Evolutionary conservation across 352 stramenopile species (phyloP), one percentile per base, ranked within the genome.

Genomic region (Phytophthora citricola): DNA sequence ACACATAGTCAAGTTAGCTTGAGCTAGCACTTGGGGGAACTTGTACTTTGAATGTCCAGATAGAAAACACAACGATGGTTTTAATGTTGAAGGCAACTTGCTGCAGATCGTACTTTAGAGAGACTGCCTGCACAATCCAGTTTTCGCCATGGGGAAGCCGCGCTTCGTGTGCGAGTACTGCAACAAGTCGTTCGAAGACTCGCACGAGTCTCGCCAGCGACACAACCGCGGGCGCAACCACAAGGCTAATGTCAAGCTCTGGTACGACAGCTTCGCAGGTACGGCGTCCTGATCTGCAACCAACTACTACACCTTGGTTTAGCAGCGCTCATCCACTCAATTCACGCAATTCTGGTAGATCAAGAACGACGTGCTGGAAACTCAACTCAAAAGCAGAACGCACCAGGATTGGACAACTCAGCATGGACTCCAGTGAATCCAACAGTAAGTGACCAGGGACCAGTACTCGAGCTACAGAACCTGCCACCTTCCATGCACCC

Each of bases 231-330:
- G 87, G 0, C 84, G 87, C 52, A 88, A 83, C 55, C 87, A 95
- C 66, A 90, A 87, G 55, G 57, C 75, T 17, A 95, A 95, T 66
- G 87, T 95, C 43, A 92, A 94, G 56, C 76, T 92, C 47, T 95
- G 83, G 83, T 94, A 90, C 74, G 86, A 90, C 64, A 90, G 84
- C 67, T 85, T 93, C 55, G 63, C 69, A 76, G 85, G 83, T 92
- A 75, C 22, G 32, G 12, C 11, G 3, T 41, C 44, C 22, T 22
- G 24, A 7, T 15, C 44, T n/a, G 6, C 15, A 43, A 58, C 17
- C 15, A 46, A 46, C 20, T 31, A 32, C 7, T 49, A 17, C 24
- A 27, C n/a, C 26, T 45, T 24, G 7, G 29, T 31, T 20, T 54
- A 15, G 41, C 9, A 32, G 26, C 22, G 15, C 57, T 58, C 34